Percentiles rank a stretch among this genome's conserved stretches.
Evolutionary conservation across 768 basidiomycete genomes (phyloP).

Genomic region (Grammothele lineata): DNA sequence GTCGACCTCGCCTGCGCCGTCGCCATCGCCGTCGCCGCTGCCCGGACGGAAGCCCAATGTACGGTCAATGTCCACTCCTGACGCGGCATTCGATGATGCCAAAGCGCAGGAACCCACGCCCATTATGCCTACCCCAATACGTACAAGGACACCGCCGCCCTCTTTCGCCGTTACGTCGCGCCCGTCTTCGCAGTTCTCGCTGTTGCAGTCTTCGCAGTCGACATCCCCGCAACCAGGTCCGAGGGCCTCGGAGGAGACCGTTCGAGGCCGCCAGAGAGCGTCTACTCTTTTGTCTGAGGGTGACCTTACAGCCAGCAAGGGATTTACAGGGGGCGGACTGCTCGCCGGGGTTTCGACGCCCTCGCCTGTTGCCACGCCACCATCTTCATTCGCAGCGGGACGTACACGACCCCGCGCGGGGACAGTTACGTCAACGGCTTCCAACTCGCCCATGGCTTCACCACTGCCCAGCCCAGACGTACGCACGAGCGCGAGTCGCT

Average conservation of each 20-base stretch:
- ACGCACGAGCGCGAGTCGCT: not conserved
- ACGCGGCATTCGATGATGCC: conserved; percentile 22
- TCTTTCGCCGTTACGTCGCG: conserved; percentile 34
- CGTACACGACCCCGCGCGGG: conserved; percentile 7
- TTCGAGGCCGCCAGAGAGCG: conserved; percentile 4
- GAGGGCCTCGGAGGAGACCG: conserved; percentile 7
- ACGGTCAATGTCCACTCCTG: conserved; percentile 23
- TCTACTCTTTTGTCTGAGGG: conserved; percentile 19
- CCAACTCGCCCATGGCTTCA: conserved; percentile 3
- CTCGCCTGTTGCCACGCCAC: not conserved
- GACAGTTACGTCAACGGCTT: conserved; percentile 6
- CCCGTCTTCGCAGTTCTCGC: conserved; percentile 25
- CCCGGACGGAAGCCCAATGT: conserved; percentile 14
- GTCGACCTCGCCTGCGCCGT: not conserved
- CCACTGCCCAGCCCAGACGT: conserved; percentile 5
- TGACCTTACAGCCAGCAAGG: conserved; percentile 9
- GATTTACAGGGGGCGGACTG: conserved; percentile 25
- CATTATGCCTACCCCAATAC: conserved; percentile 29
- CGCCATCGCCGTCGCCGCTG: conserved; percentile 14
- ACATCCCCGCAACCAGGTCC: conserved; percentile 1
- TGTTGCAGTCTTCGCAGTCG: too few species aligned
- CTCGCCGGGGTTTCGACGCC: conserved; percentile 10
- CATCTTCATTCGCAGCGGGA: not conserved
- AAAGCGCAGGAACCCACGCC: conserved; percentile 19
- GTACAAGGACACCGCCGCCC: conserved; percentile 27